Conservation (phyloP, 331 rosid genomes). For the Pyracantha coccinea region DNA sequence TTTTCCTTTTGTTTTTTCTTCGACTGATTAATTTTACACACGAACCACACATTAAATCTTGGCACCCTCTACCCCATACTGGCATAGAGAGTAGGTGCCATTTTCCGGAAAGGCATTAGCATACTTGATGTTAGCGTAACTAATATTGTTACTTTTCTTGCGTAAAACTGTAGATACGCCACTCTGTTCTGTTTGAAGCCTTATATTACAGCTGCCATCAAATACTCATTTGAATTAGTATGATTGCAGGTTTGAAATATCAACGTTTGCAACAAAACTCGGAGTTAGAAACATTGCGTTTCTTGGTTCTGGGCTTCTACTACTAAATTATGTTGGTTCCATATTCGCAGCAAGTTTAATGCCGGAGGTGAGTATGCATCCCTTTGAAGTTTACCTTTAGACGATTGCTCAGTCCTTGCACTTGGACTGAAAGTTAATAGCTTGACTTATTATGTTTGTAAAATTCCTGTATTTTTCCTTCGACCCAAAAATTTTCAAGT, state of each 20-base stretch:
- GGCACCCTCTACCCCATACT: not conserved
- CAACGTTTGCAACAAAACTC: slow-evolving; percentile 89
- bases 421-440: not conserved
- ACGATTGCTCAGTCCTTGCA: not conserved
- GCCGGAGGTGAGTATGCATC: slow-evolving; percentile 55
- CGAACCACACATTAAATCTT: not conserved
- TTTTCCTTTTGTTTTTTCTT: not conserved
- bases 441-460: not conserved
- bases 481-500: not conserved
- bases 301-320: slow-evolving; percentile 92
- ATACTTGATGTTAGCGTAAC: not conserved
- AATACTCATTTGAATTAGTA: slow-evolving; percentile 4
- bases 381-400: not conserved
- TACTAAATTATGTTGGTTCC: slow-evolving; percentile 67
- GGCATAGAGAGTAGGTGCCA: not conserved
- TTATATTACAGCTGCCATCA: not conserved
- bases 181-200: not conserved
- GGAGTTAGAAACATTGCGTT: slow-evolving; percentile 85
- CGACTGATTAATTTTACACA: not conserved
- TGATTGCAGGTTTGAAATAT: slow-evolving; percentile 69
- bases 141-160: not conserved
- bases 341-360: slow-evolving; percentile 62
- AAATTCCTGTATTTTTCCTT: not conserved
- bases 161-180: not conserved
- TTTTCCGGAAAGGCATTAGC: not conserved